Base-by-base conservation (phyloP, 2,329 filamentous ascomycete genomes). In the Pestalotiopsis sp. region DNA sequence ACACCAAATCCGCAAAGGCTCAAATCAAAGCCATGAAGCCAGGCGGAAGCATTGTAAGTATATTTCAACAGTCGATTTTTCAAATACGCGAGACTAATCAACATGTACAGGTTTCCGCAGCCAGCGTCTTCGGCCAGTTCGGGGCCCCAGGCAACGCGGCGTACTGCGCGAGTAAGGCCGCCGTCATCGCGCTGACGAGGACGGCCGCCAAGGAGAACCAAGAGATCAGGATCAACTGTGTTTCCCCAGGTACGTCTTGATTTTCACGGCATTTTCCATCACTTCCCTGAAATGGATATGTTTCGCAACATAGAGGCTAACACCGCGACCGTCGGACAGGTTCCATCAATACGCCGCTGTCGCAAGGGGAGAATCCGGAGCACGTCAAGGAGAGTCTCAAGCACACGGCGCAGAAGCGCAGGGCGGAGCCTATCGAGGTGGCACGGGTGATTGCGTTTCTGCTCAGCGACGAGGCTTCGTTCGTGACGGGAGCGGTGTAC, bases 11-110 rank as follows among this genome's bases (percentile, higher is more conserved):
- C 25, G 23, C 12, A 11, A 73, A 75, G 61, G 70, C 76, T 11
- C 72, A 79, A 69, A 67, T 79, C n/a, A 39, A 66, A 27, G 65
- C 59, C 11, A 84, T 87, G 67, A 72, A 71, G 14, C 73, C 77
- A 9, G 75, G 78, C 0, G 83, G 82, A 0, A 84, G 83, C 72
- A 83, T 87, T 45, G 84, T 87, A 66, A 86, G 83, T 17, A 31
- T n/a, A 14, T 64, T 25, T 11, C n/a, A 45, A 14, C 17, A 12
- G 14, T 27, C 9, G 5, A 9, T 9, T 5, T 1, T 14, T 31
- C 4, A 45, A 41, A n/a, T n/a, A 39, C 9, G 13, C 11, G 17
- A 45, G 27, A 52, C 62, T 31, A 13, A 27, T 7, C 3, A 17
- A 20, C 14, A 38, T 67, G 9, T 7, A 27, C 17, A 68, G 61